Evolutionary conservation across 257 asterid species (phyloP), one percentile per base, ranked within the genome.

Genomic region (Cynanchum wilfordii): DNA sequence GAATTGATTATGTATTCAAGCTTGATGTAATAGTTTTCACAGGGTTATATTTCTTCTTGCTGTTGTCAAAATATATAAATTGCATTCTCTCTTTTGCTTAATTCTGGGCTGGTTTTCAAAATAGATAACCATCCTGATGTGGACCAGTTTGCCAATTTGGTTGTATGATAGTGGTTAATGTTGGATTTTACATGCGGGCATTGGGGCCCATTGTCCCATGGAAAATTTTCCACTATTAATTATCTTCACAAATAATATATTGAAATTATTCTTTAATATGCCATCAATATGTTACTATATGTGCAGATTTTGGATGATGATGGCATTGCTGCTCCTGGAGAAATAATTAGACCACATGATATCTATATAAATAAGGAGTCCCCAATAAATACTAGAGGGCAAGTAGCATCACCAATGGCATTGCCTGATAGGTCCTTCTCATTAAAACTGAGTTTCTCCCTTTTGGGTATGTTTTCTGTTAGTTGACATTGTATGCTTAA

Each of bases 241-340:
- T 16, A 44, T 72, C 30, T 22, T 52, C 29, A 25, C 60, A 36
- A 10, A 58, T 58, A n/a, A 42, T 75, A 29, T 49, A 7, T n/a
- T 68, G 52, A 38, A 55, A 19, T 38, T 15, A 45, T 25, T 45
- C 25, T 47, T 68, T 38, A n/a, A n/a, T n/a, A n/a, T n/a, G n/a
- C n/a, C 29, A 44, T 75, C 49, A 70, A 77, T 24, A 50, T 67
- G 49, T 77, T 77, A 27, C 67, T 49, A 55, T 73, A 45, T 78
- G 27, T 77, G 71, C 87, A 92, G 96, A 86, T 89, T 84, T 78
- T 94, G 83, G 98, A 94, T 83, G 87, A 87, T 73, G 99, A 94
- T 84, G 99, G 99, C 81, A 25, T 91, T 40, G 99, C 97, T 78
- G 81, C 99, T 85, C 99, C 99, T 54, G 99, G 99, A 81, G 87